Conservation (phyloP, 148 eudicot genomes). For the Suaeda aralocaspica region DNA sequence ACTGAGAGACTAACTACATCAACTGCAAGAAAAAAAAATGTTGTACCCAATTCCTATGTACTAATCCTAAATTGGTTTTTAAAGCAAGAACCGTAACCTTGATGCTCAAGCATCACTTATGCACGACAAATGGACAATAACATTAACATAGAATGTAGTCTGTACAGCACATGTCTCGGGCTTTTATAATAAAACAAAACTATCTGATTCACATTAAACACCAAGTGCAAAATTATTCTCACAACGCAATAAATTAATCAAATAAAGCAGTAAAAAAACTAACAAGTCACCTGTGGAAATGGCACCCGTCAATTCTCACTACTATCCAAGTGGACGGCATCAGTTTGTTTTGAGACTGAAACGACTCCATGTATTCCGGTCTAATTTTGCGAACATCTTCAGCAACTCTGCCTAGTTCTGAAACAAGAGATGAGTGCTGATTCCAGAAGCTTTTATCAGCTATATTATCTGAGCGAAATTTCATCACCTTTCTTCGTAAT, state of each 20-base stretch:
- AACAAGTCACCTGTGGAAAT: conserved; percentile 67
- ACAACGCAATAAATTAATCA: not conserved
- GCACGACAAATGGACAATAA: not conserved
- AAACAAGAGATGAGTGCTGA: conserved; percentile 43
- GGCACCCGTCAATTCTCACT: conserved; percentile 84
- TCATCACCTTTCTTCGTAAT: conserved; percentile 43
- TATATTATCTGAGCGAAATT: conserved; percentile 54
- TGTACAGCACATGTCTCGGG: not conserved
- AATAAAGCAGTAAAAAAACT: not conserved
- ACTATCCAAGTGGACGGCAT: conserved; percentile 86
- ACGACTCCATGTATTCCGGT: conserved; percentile 63
- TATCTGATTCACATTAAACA: not conserved
- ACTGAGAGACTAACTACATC: not conserved
- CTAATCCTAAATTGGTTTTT: conserved; percentile 1
- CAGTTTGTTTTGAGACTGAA: conserved; percentile 50
- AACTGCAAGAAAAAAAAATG: not conserved
- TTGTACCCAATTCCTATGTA: not conserved
- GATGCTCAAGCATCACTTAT: too few relatives aligned
- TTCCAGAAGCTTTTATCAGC: conserved; percentile 76
- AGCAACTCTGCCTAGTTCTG: conserved; percentile 57
- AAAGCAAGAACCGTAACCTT: not conserved
- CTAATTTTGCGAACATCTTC: conserved; percentile 49
- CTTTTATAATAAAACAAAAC: not conserved
- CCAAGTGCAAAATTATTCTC: not conserved
- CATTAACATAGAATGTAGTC: not conserved